These are phyloP conservation scores for Magnusiomyces magnusii DNA, from an alignment of 1,139 yeast genomes.

Conservation along the genomic window DNA sequence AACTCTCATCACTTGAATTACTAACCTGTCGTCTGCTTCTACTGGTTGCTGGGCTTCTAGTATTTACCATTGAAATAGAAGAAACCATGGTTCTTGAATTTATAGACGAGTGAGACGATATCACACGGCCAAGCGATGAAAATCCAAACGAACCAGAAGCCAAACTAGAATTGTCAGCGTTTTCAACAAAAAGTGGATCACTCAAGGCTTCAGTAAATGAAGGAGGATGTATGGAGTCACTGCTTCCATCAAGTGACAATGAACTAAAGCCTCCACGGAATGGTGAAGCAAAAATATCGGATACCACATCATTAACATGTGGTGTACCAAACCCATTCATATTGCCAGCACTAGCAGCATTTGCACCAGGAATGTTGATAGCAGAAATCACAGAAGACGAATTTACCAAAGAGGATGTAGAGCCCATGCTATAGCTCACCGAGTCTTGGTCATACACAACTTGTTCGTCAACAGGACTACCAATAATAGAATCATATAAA, in stretches of 20 bases:
- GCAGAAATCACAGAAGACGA: neutral
- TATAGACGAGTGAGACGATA: neutral
- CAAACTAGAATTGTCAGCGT: neutral
- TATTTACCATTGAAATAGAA: neutral
- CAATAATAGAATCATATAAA: conserved; percentile 62
- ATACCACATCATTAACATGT: no score
- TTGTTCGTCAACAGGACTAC: conserved; percentile 44
- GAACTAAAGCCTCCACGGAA: neutral
- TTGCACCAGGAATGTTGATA: neutral
- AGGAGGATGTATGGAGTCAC: neutral
- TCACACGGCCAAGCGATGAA: neutral
- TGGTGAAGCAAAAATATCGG: neutral
- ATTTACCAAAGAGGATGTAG: neutral
- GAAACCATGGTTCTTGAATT: neutral
- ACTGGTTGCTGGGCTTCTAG: neutral
- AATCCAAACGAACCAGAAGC: neutral
- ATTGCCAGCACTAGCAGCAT: neutral
- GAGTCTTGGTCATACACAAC: neutral
- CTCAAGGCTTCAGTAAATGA: neutral
- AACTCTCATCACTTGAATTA: neutral
- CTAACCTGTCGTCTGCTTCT: neutral
- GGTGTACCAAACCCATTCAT: neutral
- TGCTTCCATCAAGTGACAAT: neutral
- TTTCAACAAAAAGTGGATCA: neutral
- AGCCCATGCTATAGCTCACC: neutral